Base-by-base conservation (phyloP, 305 asterid species). In the Fraxinus latifolia region DNA sequence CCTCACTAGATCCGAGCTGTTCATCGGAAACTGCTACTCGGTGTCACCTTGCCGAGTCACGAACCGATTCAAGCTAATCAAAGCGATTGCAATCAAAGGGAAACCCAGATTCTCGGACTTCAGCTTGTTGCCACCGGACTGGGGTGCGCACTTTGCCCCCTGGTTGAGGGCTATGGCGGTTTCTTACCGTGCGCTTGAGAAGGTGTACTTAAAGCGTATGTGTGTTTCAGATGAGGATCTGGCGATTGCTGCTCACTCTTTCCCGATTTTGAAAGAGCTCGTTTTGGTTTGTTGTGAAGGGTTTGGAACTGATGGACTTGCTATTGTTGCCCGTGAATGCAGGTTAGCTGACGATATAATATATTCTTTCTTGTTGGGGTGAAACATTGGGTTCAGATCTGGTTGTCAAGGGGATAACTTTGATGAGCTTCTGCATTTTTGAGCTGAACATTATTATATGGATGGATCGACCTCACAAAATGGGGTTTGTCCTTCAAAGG, bases 31-130 rank as follows among this genome's bases (percentile, higher is more conserved):
- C 89, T 89, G 92, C 34, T 89, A 89, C 32, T 85, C 92, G 0
- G 83, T 89, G 4, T 82, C 91, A 1, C 90, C 91, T 2, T n/a
- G 39, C 65, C 87, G 91, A 31, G 90, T 88, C 60, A 81, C 84
- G 58, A 68, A 75, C 77, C 90, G 92, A 7, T 89, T 89, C 80
- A 77, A 55, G 55, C 83, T 85, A 76, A 84, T 89, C 31, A 89
- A 82, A 77, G 83, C 89, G 65, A 85, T 89, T 55, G 79, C 83
- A 0, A 79, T 89, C 5, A 89, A 89, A 78, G 91, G 91, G 42
- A 88, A 84, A 76, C 92, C 92, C 7, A 67, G 92, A 83, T 89
- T 89, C 67, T 89, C 92, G 33, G 92, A 89, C 73, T 89, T 89
- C 34, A 81, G 90, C 77, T 85, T 89, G 71, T 77, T 89, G 72